These are phyloP conservation scores for Sphagnurus paluster DNA, from an alignment of 1,284 basidiomycete species.

Conservation along the genomic window DNA sequence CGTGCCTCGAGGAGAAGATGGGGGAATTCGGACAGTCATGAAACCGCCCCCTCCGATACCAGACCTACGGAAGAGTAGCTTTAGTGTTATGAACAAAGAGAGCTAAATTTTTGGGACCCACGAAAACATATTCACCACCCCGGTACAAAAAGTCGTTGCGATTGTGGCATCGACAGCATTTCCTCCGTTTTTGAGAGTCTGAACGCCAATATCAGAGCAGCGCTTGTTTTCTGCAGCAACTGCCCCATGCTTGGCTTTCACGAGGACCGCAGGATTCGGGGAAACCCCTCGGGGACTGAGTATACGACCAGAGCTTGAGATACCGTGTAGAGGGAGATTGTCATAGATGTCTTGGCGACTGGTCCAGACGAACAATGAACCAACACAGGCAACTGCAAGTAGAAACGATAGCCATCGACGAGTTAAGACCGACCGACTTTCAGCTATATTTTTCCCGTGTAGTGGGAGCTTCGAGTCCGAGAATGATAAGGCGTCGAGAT, in stretches of 20 bases:
- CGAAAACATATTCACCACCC: conserved; percentile 90
- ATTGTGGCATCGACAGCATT: conserved; percentile 91
- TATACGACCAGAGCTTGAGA: no score
- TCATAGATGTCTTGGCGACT: neutral
- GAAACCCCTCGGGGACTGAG: neutral
- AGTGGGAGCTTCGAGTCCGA: no score
- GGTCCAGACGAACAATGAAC: neutral
- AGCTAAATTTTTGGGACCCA: conserved; percentile 35
- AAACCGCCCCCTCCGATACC: conserved; percentile 93
- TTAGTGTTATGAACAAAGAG: conserved; percentile 2
- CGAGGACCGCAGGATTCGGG: conserved; percentile 72
- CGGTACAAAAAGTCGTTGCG: conserved; percentile 78
- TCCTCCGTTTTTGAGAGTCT: conserved; percentile 78
- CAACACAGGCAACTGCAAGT: conserved; percentile 3
- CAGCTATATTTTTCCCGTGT: no score
- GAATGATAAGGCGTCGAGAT: no score
- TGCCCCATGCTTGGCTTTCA: conserved; percentile 74
- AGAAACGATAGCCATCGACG: conserved; percentile 11
- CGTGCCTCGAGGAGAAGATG: conserved; percentile 35
- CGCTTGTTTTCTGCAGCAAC: conserved; percentile 85
- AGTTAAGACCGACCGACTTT: no score
- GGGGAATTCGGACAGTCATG: conserved; percentile 84
- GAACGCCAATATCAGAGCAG: conserved; percentile 84
- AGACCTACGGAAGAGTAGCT: conserved; percentile 50
- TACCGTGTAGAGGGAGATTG: no score